Evolutionary conservation across 441 rosid species (phyloP).

Genomic region (Breynia disticha): DNA sequence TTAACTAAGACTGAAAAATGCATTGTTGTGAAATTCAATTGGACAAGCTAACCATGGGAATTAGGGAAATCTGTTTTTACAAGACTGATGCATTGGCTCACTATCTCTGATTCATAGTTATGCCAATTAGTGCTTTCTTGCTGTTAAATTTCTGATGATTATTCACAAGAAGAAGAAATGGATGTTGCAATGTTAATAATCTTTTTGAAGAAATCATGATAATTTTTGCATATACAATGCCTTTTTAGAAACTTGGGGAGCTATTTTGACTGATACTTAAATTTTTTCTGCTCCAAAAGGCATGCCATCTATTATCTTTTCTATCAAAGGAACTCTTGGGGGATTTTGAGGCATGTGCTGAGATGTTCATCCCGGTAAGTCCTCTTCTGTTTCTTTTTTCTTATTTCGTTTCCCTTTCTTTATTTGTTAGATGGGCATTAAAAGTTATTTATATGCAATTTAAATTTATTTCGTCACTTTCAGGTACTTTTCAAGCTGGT

Average conservation of each 20-base stretch:
- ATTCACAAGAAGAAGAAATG: no score
- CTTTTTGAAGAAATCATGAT: background rate
- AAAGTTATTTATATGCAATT: slow-evolving; percentile 14
- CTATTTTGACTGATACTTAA: slow-evolving; percentile 14
- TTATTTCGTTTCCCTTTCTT: background rate
- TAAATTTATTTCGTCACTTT: slow-evolving; percentile 34
- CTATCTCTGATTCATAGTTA: no score
- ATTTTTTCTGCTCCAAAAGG: slow-evolving; percentile 37
- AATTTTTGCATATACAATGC: background rate
- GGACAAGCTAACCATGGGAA: no score
- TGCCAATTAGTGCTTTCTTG: no score
- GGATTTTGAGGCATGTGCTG: slow-evolving; percentile 92
- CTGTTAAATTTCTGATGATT: no score
- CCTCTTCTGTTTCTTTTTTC: slow-evolving; percentile 3
- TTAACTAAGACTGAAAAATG: no score
- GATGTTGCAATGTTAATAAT: background rate
- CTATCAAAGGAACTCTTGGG: slow-evolving; percentile 93
- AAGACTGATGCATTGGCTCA: no score
- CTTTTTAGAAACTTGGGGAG: slow-evolving; percentile 4
- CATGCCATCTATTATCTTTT: slow-evolving; percentile 86
- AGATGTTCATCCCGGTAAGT: slow-evolving; percentile 86
- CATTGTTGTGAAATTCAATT: no score
- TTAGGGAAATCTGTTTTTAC: no score
- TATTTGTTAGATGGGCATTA: background rate
- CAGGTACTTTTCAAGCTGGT: slow-evolving; percentile 99